Base-by-base conservation (phyloP, 2,329 filamentous ascomycete species). In the Arthrinium phaeospermum region DNA sequence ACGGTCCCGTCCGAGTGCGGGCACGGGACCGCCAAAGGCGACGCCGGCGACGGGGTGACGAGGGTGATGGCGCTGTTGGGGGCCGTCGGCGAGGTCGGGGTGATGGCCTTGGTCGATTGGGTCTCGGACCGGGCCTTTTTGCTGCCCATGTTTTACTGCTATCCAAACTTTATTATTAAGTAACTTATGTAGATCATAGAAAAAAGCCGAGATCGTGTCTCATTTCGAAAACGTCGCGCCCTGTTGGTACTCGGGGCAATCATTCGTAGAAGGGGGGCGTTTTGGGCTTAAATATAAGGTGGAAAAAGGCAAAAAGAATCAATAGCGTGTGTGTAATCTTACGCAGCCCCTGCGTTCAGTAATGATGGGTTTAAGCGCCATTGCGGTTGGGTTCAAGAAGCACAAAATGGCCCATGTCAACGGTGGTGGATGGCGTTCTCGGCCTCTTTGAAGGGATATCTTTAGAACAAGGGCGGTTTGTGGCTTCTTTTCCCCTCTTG, bases 371-470 rank as follows among this genome's bases (percentile, higher is more conserved):
- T 64, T 41, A 64, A 64, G 34, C 57, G 57, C 22, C 57, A 41
- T 64, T 64, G 8, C 10, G 8, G 34, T 24, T 41, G 57, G 34
- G 5, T 41, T 10, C 51, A n/a, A 34, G 7, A n/a, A 10, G 12
- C 37, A 34, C 14, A 61, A 16, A 37, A 61, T 22, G 16, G 6
- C 34, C 57, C 34, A 41, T 64, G 34, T 41, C 34, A 14, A 37
- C 30, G 4, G 30, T 14, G 22, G 41, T 12, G 10, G 57, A 64
- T 41, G 57, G 57, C 30, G 57, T 64, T 41, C 57, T 41, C 16
- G 34, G 57, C 57, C 57, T 64, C 57, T 64, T 64, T 64, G 34
- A 64, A 64, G 57, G 34, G 57, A 64, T 64, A 64, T 64, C 34
- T 64, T 64, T 64, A 41, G 57, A 64, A 64, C 57, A 64, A 64